Base-by-base conservation (phyloP, 176 grass and related monocot species). In the Panicum miliaceum region DNA sequence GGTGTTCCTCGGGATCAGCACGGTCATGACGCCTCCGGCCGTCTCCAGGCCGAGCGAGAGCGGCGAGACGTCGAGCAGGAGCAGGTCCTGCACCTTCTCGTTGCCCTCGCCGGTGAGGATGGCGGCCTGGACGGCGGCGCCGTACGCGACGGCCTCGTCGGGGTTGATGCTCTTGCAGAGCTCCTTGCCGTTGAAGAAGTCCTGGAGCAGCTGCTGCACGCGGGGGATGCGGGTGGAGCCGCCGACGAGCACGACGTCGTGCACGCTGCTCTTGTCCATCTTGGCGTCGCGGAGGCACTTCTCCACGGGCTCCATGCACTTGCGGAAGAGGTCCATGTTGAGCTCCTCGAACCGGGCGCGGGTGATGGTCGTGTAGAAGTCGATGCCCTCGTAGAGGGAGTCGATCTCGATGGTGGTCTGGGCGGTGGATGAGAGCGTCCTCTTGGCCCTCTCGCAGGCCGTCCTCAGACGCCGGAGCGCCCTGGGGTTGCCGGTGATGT, bases 121-220 rank as follows among this genome's bases (percentile, higher is more conserved):
- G 67, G 95, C 92, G 26, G 92, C 92, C 87, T 94, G 92, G 15
- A 97, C 92, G 12, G 95, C 95, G 11, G 95, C 95, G 40, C 95
- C 95, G 8, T 97, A 94, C 3, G 95, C 95, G n/a, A 98, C 91
- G 12, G 93, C 96, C 91, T 98, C 96, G 23, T 98, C 96, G 18
- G 96, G 96, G 81, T 98, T 98, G 87, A 98, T 98, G 78, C 88
- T 98, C 96, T 95, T 94, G 91, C 96, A 98, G 23, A 95, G 91
- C 84, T 96, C 93, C 85, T 98, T 96, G 15, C 96, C 96, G 65
- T 98, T 95, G 85, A 96, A 96, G 83, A 98, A 98, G 38, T 98
- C 96, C 81, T 95, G 93, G 52, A 99, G 91, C 3, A 99, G 86
- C 83, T 91, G 92, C 82, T 97, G 95, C 53, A 97, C 95, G 22